Percentiles rank a stretch among this genome's conserved stretches.
Conservation (phyloP, 2,329 filamentous ascomycete species). For the Xylaria hypoxylon region DNA sequence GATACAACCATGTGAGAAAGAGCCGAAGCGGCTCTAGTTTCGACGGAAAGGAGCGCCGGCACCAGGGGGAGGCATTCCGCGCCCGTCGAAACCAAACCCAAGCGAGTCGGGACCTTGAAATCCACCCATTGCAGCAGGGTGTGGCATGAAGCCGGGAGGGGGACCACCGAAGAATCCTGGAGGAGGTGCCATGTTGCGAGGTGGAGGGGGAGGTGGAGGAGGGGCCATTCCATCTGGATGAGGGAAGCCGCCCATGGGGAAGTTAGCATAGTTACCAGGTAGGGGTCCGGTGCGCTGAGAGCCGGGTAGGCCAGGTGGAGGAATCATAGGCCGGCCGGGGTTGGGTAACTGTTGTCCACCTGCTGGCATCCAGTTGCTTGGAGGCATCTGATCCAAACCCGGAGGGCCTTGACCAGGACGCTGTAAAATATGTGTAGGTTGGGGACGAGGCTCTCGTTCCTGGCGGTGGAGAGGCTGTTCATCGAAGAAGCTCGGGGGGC, state of each 20-base stretch:
- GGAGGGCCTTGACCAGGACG: constrained; percentile 65
- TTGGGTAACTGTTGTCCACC: constrained; percentile 58
- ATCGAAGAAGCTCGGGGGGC: constrained; percentile 65
- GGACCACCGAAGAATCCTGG: constrained; percentile 67
- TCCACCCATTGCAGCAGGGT: constrained; percentile 65
- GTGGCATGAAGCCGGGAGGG: constrained; percentile 63
- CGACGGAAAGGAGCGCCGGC: constrained; percentile 55
- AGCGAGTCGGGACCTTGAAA: constrained; percentile 67
- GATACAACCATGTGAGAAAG: constrained; percentile 11
- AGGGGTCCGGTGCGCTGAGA: constrained; percentile 61
- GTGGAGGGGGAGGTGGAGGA: constrained; percentile 52
- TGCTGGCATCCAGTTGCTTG: constrained; percentile 61
- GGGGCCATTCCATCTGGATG: constrained; percentile 65
- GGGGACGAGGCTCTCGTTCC: constrained; percentile 61
- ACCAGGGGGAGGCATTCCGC: constrained; percentile 65
- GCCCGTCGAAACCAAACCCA: constrained; percentile 66
- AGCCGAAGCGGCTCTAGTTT: constrained; percentile 40
- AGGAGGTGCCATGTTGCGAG: constrained; percentile 63
- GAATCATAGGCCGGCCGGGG: constrained; percentile 66
- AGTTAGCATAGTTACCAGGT: constrained; percentile 70
- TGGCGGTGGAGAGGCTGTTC: constrained; percentile 62
- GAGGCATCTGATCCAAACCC: constrained; percentile 70
- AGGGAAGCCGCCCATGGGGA: constrained; percentile 63
- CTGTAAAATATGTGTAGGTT: constrained; percentile 73
- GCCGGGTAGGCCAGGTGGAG: constrained; percentile 68